Evolutionary conservation across 2,329 filamentous ascomycete species (phyloP).

Genomic region (Tolypocladium capitatum): DNA sequence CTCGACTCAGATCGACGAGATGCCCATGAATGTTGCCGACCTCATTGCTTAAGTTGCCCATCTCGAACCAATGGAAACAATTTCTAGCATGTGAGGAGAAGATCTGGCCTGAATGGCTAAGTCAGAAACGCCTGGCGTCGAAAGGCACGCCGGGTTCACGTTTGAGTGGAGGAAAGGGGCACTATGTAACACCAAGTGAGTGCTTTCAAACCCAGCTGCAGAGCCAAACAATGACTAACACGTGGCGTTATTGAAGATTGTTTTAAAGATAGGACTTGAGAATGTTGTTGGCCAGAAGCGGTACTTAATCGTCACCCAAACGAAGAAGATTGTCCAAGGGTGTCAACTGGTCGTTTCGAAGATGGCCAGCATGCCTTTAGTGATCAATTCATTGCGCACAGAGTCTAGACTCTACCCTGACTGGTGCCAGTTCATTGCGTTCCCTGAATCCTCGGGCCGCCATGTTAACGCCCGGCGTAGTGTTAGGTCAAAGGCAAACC

Average conservation of each 20-base stretch:
- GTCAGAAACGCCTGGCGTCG: background rate
- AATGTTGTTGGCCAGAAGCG: background rate
- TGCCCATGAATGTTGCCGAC: conserved; percentile 87
- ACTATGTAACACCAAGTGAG: background rate
- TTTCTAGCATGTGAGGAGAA: background rate
- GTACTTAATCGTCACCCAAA: background rate
- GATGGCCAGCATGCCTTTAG: background rate
- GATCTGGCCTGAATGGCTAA: background rate
- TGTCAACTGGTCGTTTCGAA: background rate
- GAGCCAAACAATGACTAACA: background rate
- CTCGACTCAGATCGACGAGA: conserved; percentile 94
- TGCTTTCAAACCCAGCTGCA: background rate
- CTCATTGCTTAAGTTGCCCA: conserved; percentile 33
- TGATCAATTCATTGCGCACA: background rate
- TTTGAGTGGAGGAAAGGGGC: conserved; percentile 3
- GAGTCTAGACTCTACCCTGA: background rate
- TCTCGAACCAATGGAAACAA: background rate
- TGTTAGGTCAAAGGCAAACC: no score
- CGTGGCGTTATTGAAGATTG: background rate
- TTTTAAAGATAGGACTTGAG: background rate
- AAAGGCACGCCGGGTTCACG: background rate
- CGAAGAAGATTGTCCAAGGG: background rate
- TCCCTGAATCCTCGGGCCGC: no score
- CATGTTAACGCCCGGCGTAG: no score
- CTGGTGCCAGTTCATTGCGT: background rate